phyloP scores from a whole-genome alignment of 176 grass and related monocot genomes.

The Raddia guianensis region DNA sequence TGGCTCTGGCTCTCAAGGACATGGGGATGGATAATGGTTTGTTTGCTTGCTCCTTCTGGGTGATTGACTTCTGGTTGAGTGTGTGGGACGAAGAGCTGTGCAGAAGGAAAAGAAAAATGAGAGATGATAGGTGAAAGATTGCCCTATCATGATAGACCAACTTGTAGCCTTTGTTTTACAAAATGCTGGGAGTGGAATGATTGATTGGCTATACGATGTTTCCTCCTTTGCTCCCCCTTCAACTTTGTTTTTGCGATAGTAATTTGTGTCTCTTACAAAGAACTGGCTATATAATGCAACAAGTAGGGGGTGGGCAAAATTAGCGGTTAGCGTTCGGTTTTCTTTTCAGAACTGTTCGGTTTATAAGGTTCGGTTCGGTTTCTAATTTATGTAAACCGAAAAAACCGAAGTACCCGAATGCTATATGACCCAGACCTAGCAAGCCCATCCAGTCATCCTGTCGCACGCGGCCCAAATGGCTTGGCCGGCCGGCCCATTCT shows the following conservation, averaged over 20 bases:
- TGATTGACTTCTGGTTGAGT: neutral
- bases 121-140: slow-evolving; percentile 46
- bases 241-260: neutral
- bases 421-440: too few relatives aligned
- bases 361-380: too few relatives aligned
- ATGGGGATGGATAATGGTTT: slow-evolving; percentile 16
- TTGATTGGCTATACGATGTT: slow-evolving; percentile 24
- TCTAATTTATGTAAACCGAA: too few relatives aligned
- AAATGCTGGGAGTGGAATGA: slow-evolving; percentile 3
- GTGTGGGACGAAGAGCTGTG: slow-evolving; percentile 19
- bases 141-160: slow-evolving; percentile 27
- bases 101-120: neutral
- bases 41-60: slow-evolving; percentile 38
- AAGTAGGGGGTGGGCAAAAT: too few relatives aligned
- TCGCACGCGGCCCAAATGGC: too few relatives aligned
- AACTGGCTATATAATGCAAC: neutral
- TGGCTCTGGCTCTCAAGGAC: neutral
- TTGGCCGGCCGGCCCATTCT: too few relatives aligned
- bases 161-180: slow-evolving; percentile 27
- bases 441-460: too few relatives aligned
- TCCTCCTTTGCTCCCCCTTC: neutral
- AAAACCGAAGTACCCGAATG: too few relatives aligned
- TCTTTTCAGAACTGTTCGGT: too few relatives aligned
- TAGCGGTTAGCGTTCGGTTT: too few relatives aligned
- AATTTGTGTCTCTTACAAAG: neutral